These are phyloP conservation scores for Pseudonitzschia multiseries DNA, from an alignment of 108 stramenopile species.

Conservation along the genomic window DNA sequence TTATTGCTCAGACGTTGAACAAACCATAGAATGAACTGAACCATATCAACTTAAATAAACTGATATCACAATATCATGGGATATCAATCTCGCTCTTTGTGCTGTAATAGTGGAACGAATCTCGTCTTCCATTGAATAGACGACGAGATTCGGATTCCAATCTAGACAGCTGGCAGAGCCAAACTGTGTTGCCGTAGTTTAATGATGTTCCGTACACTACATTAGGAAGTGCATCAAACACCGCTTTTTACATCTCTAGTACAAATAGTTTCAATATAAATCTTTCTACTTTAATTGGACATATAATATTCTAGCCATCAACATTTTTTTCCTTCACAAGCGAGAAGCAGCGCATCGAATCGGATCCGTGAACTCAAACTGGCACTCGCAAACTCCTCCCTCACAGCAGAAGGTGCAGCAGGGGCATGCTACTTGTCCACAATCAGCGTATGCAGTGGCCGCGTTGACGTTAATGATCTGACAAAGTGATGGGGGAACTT, in stretches of 20 bases:
- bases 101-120: too few species aligned
- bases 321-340: not conserved
- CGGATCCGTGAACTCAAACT: conserved; percentile 4
- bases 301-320: not conserved
- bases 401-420: conserved; percentile 38
- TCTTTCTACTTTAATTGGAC: not conserved
- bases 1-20: too few species aligned
- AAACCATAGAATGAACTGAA: too few species aligned
- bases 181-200: too few species aligned
- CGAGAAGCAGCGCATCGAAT: conserved; percentile 12
- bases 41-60: too few species aligned
- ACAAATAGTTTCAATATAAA: not conserved
- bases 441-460: conserved; percentile 32
- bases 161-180: too few species aligned
- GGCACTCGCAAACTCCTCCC: conserved; percentile 14
- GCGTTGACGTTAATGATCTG: conserved; percentile 4
- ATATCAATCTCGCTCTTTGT: too few species aligned
- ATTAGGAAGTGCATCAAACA: too few species aligned
- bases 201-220: too few species aligned
- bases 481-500: conserved; percentile 31
- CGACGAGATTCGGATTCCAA: too few species aligned
- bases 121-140: too few species aligned
- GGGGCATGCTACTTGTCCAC: conserved; percentile 25
- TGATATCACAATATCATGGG: too few species aligned
- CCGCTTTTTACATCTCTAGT: not conserved